Evolutionary conservation across 2,329 filamentous ascomycete species (phyloP).

Genomic region (Alternaria viburni): DNA sequence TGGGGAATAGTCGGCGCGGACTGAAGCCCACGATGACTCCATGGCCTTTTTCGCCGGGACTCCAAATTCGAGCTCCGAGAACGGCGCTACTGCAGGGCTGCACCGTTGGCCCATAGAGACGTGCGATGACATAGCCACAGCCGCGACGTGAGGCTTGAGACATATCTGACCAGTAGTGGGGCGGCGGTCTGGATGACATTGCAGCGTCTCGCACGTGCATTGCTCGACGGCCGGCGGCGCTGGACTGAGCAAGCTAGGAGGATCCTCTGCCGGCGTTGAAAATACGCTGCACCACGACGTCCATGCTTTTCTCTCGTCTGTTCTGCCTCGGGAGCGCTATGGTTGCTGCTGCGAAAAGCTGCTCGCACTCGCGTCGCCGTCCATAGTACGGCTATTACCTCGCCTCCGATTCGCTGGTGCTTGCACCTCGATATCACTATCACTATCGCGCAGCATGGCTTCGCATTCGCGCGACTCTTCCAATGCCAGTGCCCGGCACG

Average conservation of each 20-base stretch:
- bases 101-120: background rate
- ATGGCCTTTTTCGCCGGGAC: slow-evolving; percentile 28
- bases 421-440: background rate
- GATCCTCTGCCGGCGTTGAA: slow-evolving; percentile 9
- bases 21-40: slow-evolving; percentile 32
- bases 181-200: background rate
- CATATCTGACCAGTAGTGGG: background rate
- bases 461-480: slow-evolving; percentile 44
- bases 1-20: slow-evolving; percentile 4
- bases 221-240: slow-evolving; percentile 4
- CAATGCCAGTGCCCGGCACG: slow-evolving; percentile 34
- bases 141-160: background rate
- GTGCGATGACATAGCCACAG: background rate
- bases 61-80: slow-evolving; percentile 23
- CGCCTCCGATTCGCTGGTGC: slow-evolving; percentile 3
- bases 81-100: slow-evolving; percentile 32
- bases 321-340: slow-evolving; percentile 20
- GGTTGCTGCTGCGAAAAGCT: slow-evolving; percentile 14
- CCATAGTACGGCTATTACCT: slow-evolving; percentile 12
- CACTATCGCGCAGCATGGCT: slow-evolving; percentile 1
- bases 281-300: slow-evolving; percentile 7
- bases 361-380: slow-evolving; percentile 1
- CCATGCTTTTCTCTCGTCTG: slow-evolving; percentile 7
- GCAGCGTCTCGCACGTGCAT: slow-evolving; percentile 26
- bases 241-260: slow-evolving; percentile 16